These are phyloP conservation scores for Sugiyamaella boreocaroliniensis DNA, from an alignment of 805 yeast species.

Conservation along the genomic window DNA sequence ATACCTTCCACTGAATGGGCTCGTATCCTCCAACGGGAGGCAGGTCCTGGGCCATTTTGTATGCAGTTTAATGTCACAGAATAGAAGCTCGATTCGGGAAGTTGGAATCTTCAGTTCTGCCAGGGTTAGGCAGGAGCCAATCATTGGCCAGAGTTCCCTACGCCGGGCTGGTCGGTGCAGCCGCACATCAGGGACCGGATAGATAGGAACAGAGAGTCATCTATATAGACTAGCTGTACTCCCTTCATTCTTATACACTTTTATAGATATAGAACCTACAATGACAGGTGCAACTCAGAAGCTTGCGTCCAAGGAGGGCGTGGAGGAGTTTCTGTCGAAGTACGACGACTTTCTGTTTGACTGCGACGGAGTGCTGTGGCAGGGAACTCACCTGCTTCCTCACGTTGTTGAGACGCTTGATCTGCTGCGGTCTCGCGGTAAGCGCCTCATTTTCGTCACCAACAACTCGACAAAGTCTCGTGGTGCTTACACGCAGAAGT, in stretches of 20 bases:
- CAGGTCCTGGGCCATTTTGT: constrained; percentile 52
- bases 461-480: constrained; percentile 93
- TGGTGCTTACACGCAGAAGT: constrained; percentile 65
- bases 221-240: too few species aligned
- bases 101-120: background rate
- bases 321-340: constrained; percentile 45
- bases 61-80: background rate
- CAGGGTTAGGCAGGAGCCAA: background rate
- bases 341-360: constrained; percentile 89
- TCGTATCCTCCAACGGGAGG: constrained; percentile 87
- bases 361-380: constrained; percentile 97
- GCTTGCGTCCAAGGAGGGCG: constrained; percentile 23
- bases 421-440: constrained; percentile 47
- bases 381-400: constrained; percentile 77
- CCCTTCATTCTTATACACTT: background rate
- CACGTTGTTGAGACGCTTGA: constrained; percentile 67
- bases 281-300: constrained; percentile 6
- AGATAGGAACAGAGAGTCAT: too few species aligned
- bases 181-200: background rate
- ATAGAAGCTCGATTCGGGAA: background rate
- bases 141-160: background rate
- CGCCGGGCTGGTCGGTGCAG: background rate
- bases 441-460: constrained; percentile 81
- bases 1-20: constrained; percentile 72
- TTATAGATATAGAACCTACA: background rate